phyloP scores from a whole-genome alignment of 352 stramenopile species.

The Pythium aristosporum region DNA sequence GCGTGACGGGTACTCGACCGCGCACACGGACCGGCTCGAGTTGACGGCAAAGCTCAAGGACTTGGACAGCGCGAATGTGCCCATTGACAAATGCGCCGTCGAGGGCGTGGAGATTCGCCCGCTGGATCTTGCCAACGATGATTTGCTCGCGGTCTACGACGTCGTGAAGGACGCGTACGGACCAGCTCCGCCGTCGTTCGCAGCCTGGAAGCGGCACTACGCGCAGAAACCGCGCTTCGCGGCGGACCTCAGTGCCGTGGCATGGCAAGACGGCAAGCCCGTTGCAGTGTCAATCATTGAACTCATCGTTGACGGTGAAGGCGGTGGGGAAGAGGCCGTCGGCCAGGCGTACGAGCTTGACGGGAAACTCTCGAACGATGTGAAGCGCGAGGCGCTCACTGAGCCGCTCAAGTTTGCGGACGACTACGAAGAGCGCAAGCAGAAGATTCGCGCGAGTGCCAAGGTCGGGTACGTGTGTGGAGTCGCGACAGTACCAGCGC shows the following conservation, averaged over 20 bases:
- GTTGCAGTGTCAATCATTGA: slow-evolving; percentile 10
- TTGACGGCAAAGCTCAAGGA: slow-evolving; percentile 13
- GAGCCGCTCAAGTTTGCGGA: not conserved
- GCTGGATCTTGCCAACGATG: slow-evolving; percentile 12
- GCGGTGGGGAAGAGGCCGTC: slow-evolving; percentile 17
- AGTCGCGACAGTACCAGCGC: not conserved
- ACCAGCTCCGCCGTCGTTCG: slow-evolving; percentile 18
- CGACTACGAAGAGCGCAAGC: slow-evolving; percentile 1
- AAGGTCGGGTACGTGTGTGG: slow-evolving; percentile 7
- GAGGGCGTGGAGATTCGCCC: slow-evolving; percentile 12
- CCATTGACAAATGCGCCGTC: not conserved
- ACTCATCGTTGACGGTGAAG: slow-evolving; percentile 15
- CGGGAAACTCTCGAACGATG: not conserved
- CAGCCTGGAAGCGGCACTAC: slow-evolving; percentile 30
- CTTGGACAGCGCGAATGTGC: not conserved
- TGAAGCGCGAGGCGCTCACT: slow-evolving; percentile 1
- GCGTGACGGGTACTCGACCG: slow-evolving; percentile 1
- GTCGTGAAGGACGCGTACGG: slow-evolving; percentile 26
- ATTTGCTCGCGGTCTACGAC: slow-evolving; percentile 17
- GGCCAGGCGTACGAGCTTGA: not conserved
- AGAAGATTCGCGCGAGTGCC: slow-evolving; percentile 1
- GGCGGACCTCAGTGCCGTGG: slow-evolving; percentile 20
- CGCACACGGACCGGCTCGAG: slow-evolving; percentile 7
- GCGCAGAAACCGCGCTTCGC: slow-evolving; percentile 26
- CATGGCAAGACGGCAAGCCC: slow-evolving; percentile 3